phyloP scores from a whole-genome alignment of 192 early-diverging fungal genomes.

The Mortierella claussenii region DNA sequence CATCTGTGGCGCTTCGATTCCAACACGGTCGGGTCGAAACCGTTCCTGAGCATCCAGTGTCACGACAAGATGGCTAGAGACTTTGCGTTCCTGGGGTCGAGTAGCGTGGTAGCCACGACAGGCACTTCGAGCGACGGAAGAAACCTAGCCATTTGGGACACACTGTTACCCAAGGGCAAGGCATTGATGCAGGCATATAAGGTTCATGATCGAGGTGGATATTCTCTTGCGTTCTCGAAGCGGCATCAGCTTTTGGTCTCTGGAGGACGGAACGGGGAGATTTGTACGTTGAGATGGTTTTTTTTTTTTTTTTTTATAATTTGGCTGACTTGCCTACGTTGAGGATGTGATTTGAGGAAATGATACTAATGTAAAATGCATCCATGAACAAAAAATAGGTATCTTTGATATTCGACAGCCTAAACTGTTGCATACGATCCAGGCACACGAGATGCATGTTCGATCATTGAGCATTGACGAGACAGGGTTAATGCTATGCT shows the following conservation, averaged over 20 bases:
- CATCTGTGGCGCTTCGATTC: constrained; percentile 84
- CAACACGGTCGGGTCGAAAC: constrained; percentile 65
- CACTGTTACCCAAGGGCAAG: constrained; percentile 73
- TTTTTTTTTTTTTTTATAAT: background rate
- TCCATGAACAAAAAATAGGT: constrained; percentile 55
- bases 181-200: constrained; percentile 51
- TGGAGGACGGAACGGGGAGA: constrained; percentile 80
- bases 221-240: constrained; percentile 70
- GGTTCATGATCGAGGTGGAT: constrained; percentile 58
- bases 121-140: constrained; percentile 68
- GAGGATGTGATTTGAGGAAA: too few relatives aligned
- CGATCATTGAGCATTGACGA: constrained; percentile 72
- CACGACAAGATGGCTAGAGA: constrained; percentile 75
- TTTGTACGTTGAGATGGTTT: constrained; percentile 61
- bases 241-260: constrained; percentile 72
- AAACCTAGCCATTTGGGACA: constrained; percentile 83
- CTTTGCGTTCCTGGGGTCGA: constrained; percentile 79
- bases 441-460: constrained; percentile 75
- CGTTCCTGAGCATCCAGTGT: constrained; percentile 60
- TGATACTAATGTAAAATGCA: too few relatives aligned
- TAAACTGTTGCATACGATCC: constrained; percentile 71
- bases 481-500: constrained; percentile 65
- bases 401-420: constrained; percentile 79
- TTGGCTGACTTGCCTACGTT: too few relatives aligned
- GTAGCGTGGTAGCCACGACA: constrained; percentile 76